A percentile compares a stretch with the other conserved stretches of the same genome.
phyloP scores from a whole-genome alignment of 495 filamentous ascomycete species.

The Stereocaulon alpinum region DNA sequence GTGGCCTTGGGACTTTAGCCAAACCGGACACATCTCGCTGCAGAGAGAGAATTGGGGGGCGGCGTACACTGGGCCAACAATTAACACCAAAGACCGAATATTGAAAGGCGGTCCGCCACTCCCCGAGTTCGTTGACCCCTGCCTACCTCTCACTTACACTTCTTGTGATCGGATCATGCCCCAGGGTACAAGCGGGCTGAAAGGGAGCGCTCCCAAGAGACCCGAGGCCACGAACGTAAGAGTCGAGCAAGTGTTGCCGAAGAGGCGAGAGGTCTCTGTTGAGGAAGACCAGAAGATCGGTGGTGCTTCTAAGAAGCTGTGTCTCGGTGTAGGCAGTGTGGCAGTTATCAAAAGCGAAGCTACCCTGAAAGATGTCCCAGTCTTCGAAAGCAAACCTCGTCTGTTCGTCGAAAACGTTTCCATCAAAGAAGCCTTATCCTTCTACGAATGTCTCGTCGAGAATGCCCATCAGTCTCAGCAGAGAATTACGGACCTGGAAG shows the following conservation, averaged over 20 bases:
- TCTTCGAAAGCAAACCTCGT: background rate
- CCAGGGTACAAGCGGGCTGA: background rate
- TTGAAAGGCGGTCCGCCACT: background rate
- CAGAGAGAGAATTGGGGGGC: background rate
- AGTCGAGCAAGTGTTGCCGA: background rate
- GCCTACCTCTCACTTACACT: background rate
- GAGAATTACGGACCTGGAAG: background rate
- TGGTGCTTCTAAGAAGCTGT: background rate
- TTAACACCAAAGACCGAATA: background rate
- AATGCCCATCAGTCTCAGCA: background rate
- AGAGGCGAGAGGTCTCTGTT: background rate
- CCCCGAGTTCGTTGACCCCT: background rate
- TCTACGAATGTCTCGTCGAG: background rate
- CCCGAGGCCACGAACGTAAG: background rate
- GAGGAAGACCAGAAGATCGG: background rate
- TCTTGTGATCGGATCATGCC: background rate
- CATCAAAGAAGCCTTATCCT: background rate
- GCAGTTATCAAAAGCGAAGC: background rate
- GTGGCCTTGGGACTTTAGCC: slow-evolving; percentile 1
- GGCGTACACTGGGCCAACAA: background rate
- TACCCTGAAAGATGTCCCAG: background rate
- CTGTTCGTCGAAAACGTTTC: background rate
- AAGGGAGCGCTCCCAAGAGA: background rate
- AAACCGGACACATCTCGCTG: background rate
- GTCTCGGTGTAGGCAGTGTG: background rate